phyloP scores from a whole-genome alignment of 257 asterid species.

The Nicotiana attenuata region DNA sequence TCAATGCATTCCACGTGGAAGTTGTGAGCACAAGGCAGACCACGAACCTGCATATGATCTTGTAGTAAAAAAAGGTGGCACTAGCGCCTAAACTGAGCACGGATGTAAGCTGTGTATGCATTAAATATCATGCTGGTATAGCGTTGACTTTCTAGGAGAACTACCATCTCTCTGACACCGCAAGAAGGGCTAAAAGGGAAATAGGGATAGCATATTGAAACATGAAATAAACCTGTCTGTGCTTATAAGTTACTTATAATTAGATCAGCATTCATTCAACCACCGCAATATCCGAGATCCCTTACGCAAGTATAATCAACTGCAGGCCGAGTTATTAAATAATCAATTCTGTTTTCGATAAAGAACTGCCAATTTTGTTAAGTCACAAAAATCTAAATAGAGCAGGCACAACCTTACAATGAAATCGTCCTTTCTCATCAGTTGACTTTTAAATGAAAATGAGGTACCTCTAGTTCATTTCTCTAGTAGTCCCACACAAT shows the following conservation, averaged over 20 bases:
- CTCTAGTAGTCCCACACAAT: background rate
- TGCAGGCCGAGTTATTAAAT: background rate
- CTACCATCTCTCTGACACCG: background rate
- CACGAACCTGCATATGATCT: slow-evolving; percentile 63
- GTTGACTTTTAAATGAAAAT: background rate
- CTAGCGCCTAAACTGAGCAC: background rate
- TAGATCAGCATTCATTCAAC: background rate
- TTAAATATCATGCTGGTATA: background rate
- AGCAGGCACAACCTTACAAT: background rate
- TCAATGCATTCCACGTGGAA: slow-evolving; percentile 97
- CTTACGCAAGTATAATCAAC: background rate
- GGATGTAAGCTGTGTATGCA: background rate
- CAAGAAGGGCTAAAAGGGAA: background rate
- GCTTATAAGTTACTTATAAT: background rate
- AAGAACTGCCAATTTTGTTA: background rate
- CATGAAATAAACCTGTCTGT: background rate
- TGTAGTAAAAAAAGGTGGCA: background rate
- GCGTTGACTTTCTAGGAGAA: background rate
- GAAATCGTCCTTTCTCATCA: background rate
- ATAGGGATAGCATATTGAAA: background rate
- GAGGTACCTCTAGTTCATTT: background rate
- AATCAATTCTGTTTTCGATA: background rate
- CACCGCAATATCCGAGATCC: background rate
- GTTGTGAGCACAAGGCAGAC: slow-evolving; percentile 98
- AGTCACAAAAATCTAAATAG: background rate